A percentile compares a stretch with the other conserved stretches of the same genome.
phyloP scores from a whole-genome alignment of 2,329 filamentous ascomycete genomes.

The Monosporascus sp. region DNA sequence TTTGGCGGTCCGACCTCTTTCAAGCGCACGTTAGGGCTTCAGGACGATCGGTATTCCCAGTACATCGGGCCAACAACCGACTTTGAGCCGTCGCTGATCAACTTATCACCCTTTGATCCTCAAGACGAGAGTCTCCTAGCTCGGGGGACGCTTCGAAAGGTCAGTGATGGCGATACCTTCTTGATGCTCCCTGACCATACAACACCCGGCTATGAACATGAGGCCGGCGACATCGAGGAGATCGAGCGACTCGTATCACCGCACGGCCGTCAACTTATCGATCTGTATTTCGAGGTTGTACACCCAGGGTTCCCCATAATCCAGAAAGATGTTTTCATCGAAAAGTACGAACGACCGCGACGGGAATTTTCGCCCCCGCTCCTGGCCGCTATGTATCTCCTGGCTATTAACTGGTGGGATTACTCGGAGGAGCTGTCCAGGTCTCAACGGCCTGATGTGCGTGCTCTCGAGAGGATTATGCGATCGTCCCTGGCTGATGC shows the following conservation, averaged over 20 bases:
- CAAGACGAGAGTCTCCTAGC: slow-evolving; percentile 74
- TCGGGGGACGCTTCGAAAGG: slow-evolving; percentile 64
- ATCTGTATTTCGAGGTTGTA: slow-evolving; percentile 75
- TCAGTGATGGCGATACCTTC: slow-evolving; percentile 74
- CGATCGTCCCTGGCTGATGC: slow-evolving; percentile 68
- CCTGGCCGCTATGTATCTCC: slow-evolving; percentile 74
- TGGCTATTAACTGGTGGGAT: slow-evolving; percentile 86
- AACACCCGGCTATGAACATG: slow-evolving; percentile 67
- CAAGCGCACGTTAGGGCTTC: slow-evolving; percentile 67
- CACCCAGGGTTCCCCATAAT: slow-evolving; percentile 80
- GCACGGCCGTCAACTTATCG: slow-evolving; percentile 70
- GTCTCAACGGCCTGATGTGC: slow-evolving; percentile 64
- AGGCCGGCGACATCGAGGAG: slow-evolving; percentile 60
- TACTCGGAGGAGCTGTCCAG: slow-evolving; percentile 61
- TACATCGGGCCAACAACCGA: slow-evolving; percentile 80
- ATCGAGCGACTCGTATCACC: slow-evolving; percentile 73
- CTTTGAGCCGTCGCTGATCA: slow-evolving; percentile 78
- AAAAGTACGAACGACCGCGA: slow-evolving; percentile 69
- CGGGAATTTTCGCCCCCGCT: slow-evolving; percentile 71
- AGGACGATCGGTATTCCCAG: slow-evolving; percentile 72
- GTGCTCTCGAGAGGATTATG: slow-evolving; percentile 67
- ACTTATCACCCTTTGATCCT: slow-evolving; percentile 72
- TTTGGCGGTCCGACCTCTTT: slow-evolving; percentile 61
- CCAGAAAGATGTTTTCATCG: slow-evolving; percentile 73
- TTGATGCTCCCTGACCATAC: slow-evolving; percentile 70